Evolutionary conservation across 2,329 filamentous ascomycete genomes (phyloP).

Genomic region (Fusarium keratoplasticum): DNA sequence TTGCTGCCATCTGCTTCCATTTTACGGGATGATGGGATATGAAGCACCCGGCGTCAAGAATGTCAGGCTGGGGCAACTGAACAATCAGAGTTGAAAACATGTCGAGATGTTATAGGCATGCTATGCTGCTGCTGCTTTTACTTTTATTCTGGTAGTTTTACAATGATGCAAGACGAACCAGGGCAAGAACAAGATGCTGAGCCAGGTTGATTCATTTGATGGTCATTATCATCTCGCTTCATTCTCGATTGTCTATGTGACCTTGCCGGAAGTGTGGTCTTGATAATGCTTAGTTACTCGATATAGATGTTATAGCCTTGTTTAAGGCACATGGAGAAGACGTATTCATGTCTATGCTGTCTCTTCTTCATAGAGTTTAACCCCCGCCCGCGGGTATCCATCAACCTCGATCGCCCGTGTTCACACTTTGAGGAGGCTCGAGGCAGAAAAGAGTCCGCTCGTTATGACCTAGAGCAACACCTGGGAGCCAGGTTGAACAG

Average conservation of each 20-base stretch:
- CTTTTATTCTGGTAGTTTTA: background rate
- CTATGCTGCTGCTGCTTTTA: conserved; percentile 10
- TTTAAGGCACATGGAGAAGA: background rate
- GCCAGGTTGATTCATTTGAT: background rate
- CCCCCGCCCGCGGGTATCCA: background rate
- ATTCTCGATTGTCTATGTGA: background rate
- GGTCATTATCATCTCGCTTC: background rate
- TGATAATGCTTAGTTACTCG: background rate
- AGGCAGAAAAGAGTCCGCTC: background rate
- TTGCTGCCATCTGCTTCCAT: background rate
- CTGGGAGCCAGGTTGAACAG: background rate
- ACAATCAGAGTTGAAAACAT: conserved; percentile 1
- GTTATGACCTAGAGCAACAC: background rate
- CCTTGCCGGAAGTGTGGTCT: background rate
- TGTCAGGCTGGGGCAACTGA: conserved; percentile 6
- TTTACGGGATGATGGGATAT: conserved; percentile 3
- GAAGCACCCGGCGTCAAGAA: background rate
- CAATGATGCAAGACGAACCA: conserved; percentile 11
- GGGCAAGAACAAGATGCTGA: background rate
- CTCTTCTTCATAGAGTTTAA: background rate
- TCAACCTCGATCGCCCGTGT: background rate
- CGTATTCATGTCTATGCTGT: background rate
- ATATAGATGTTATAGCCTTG: background rate
- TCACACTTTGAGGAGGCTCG: background rate
- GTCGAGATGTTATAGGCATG: conserved; percentile 16